Base-by-base conservation (phyloP, 75 land plant species). In the Adiantum capillusveneris region DNA sequence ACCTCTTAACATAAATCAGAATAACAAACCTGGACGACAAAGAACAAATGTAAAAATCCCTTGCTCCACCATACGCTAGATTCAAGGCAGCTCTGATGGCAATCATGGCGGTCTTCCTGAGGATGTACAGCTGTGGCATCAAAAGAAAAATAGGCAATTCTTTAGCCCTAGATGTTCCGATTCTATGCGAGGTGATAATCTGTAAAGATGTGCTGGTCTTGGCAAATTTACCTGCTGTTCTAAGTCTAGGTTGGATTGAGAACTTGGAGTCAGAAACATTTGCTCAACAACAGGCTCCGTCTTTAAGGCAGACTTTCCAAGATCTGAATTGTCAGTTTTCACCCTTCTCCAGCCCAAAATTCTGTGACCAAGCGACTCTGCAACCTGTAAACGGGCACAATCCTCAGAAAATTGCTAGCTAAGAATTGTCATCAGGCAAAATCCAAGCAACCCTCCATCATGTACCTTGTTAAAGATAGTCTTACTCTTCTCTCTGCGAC, bases 261-360 rank as follows among this genome's bases (percentile, higher is more conserved):
- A 30, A 58, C 78, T 73, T 25, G 77, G 58, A 0, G 93, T 74
- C n/a, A 95, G 72, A 65, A 95, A 84, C 0, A 90, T 87, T 65
- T 95, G 99, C 39, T 91, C 99, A 67, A 95, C 65, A 49, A 95
- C 78, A 30, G 99, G 99, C 58, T 95, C 99, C 28, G 99, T 95
- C 62, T 75, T 65, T 54, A 84, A 29, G 24, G 97, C 99, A 55
- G 97, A 76, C 27, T 87, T 73, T 11, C 99, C 99, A 55, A 95
- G 69, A 28, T 74, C 99, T 27, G 84, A 21, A 28, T 95, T 95
- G 56, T 95, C 82, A 19, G 93, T 90, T 28, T 80, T 84, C 16
- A 95, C 93, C 36, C 55, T 34, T 3, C 99, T 84, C 99, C 99
- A 95, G 0, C 99, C 97, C 59, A 90, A 78, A 31, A 95, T 75